A percentile compares a stretch with the other conserved stretches of the same genome.
Evolutionary conservation across 1,284 basidiomycete species (phyloP).

Genomic region (Malassezia restricta): DNA sequence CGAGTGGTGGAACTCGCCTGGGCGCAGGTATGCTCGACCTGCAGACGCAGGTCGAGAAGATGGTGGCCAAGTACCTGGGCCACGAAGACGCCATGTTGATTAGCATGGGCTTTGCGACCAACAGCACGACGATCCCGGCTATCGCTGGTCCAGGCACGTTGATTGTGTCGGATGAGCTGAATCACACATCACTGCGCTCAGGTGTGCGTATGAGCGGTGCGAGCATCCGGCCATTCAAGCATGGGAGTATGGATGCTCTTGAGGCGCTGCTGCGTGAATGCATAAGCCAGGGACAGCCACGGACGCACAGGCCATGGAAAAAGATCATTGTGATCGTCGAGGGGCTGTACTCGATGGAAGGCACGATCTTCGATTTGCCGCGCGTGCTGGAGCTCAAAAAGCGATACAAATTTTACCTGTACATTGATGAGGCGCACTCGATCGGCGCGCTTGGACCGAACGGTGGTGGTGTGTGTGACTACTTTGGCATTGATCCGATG

Average conservation of each 20-base stretch:
- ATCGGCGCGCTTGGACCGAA: conserved; percentile 86
- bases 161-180: conserved; percentile 92
- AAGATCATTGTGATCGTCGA: conserved; percentile 93
- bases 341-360: conserved; percentile 96
- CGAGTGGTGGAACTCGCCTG: conserved; percentile 63
- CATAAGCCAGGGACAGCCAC: conserved; percentile 91
- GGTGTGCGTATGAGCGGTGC: conserved; percentile 82
- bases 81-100: conserved; percentile 76
- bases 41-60: conserved; percentile 67
- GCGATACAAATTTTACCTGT: conserved; percentile 97
- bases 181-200: conserved; percentile 89
- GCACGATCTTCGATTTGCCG: conserved; percentile 76
- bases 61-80: conserved; percentile 81
- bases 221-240: conserved; percentile 84
- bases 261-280: conserved; percentile 74
- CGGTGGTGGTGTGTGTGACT: conserved; percentile 88
- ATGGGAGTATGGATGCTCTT: conserved; percentile 80
- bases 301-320: conserved; percentile 96
- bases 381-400: conserved; percentile 74
- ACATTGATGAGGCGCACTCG: conserved; percentile 93
- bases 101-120: conserved; percentile 97
- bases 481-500: conserved; percentile 73
- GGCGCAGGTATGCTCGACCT: conserved; percentile 75
- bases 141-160: conserved; percentile 80
- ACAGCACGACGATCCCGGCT: conserved; percentile 87